Percentiles rank a stretch among this genome's conserved stretches.
phyloP scores from a whole-genome alignment of 2,329 filamentous ascomycete genomes.

The Aspergillus brunneoviolaceus region DNA sequence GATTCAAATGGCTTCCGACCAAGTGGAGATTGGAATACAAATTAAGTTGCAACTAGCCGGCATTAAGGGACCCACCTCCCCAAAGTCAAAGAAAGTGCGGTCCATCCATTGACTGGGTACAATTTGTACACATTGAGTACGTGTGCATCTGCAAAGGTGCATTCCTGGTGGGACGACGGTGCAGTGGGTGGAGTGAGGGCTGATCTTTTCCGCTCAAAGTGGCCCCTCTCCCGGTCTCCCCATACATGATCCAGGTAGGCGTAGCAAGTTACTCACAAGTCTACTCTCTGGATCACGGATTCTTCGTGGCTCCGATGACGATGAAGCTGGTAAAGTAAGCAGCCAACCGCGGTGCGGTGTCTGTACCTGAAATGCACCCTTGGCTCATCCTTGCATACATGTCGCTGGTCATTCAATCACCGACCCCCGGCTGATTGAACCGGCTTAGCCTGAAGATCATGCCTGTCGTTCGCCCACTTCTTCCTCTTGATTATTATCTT shows the following conservation, averaged over 20 bases:
- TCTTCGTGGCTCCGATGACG: not conserved
- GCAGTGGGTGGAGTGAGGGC: not conserved
- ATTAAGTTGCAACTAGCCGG: slow-evolving; percentile 10
- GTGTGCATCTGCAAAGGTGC: not conserved
- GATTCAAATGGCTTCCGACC: not conserved
- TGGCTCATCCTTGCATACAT: not conserved
- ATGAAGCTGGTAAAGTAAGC: not conserved
- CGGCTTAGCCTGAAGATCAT: not conserved
- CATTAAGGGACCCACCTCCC: not conserved
- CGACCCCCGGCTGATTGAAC: not conserved
- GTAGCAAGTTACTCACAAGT: not conserved
- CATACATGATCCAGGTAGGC: not conserved
- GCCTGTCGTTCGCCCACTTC: not conserved
- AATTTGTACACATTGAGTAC: not conserved
- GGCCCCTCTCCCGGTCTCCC: not conserved
- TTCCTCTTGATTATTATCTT: not conserved
- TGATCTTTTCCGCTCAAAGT: not conserved
- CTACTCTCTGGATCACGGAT: not conserved
- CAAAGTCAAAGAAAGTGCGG: not conserved
- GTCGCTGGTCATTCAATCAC: not conserved
- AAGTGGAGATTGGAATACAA: slow-evolving; percentile 6
- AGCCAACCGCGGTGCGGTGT: not conserved
- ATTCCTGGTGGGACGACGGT: not conserved
- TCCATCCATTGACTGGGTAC: not conserved
- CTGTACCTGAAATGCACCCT: not conserved